phyloP scores from a whole-genome alignment of 192 early-diverging fungal species.

The Coemansia sp. region DNA sequence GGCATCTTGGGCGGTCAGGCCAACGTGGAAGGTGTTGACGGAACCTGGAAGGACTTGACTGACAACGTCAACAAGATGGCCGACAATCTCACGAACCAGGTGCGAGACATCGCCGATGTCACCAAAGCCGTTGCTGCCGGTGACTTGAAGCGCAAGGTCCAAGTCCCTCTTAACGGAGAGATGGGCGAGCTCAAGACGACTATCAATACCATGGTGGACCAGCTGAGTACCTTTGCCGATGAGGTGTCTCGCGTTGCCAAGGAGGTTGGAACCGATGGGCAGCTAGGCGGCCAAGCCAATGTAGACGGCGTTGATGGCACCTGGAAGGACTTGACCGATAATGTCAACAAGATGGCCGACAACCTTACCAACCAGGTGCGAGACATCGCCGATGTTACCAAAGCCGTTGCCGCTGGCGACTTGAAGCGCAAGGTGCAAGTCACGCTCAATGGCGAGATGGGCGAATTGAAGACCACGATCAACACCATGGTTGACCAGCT shows the following conservation, averaged over 20 bases:
- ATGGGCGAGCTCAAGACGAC: constrained; percentile 49
- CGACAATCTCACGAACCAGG: constrained; percentile 57
- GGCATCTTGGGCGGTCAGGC: constrained; percentile 58
- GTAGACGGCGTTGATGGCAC: constrained; percentile 54
- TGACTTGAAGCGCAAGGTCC: constrained; percentile 46
- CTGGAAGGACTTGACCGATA: constrained; percentile 56
- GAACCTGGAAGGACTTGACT: too few species aligned
- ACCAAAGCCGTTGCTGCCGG: constrained; percentile 43
- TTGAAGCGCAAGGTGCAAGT: constrained; percentile 55
- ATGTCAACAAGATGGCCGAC: constrained; percentile 57
- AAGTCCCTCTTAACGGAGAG: constrained; percentile 41
- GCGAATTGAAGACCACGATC: constrained; percentile 57
- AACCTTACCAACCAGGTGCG: constrained; percentile 61
- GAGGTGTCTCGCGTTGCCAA: constrained; percentile 55
- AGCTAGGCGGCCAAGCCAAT: constrained; percentile 51
- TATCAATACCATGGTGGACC: constrained; percentile 49
- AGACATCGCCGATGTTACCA: constrained; percentile 57
- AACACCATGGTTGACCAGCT: constrained; percentile 65
- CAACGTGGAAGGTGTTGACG: constrained; percentile 58
- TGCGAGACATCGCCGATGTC: constrained; percentile 58
- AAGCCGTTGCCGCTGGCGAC: constrained; percentile 59
- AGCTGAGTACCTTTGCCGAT: constrained; percentile 49
- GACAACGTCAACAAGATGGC: constrained; percentile 66
- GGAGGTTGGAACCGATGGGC: constrained; percentile 50
- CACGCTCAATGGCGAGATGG: constrained; percentile 56